Conservation (phyloP, 2,329 filamentous ascomycete genomes). For the Colletotrichum tamarilloi region DNA sequence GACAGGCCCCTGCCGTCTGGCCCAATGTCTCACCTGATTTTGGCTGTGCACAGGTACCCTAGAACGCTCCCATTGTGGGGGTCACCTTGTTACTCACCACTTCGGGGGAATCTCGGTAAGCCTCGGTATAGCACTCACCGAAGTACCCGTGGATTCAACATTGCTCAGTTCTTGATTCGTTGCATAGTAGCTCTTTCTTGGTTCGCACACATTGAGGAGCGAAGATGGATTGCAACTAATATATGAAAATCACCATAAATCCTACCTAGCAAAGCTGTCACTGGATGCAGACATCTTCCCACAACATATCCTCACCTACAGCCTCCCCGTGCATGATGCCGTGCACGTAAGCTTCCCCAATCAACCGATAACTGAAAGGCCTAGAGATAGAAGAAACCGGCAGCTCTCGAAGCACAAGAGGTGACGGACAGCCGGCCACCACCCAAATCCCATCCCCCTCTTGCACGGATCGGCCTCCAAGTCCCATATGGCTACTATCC, state of each 20-base stretch:
- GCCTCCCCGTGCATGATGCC: conserved; percentile 32
- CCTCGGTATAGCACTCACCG: not conserved
- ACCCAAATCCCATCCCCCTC: conserved; percentile 19
- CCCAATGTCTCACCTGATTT: not conserved
- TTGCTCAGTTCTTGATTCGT: not conserved
- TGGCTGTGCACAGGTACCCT: not conserved
- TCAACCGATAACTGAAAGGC: not conserved
- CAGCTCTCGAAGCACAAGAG: not conserved
- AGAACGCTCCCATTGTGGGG: not conserved
- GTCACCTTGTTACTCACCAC: not conserved
- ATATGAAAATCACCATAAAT: not conserved
- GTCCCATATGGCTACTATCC: conserved; percentile 17
- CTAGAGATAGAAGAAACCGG: not conserved
- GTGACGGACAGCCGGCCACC: conserved; percentile 25
- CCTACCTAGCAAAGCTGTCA: not conserved
- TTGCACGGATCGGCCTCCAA: conserved; percentile 13
- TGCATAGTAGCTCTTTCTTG: no score
- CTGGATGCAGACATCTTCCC: conserved; percentile 16
- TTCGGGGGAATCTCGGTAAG: not conserved
- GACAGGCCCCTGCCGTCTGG: not conserved
- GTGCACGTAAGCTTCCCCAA: conserved; percentile 22
- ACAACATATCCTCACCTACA: not conserved
- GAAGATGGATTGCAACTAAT: no score
- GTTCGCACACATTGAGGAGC: no score
- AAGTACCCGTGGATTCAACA: not conserved